These are phyloP conservation scores for Raddia guianensis DNA, from an alignment of 176 grass and related monocot species.

Conservation along the genomic window DNA sequence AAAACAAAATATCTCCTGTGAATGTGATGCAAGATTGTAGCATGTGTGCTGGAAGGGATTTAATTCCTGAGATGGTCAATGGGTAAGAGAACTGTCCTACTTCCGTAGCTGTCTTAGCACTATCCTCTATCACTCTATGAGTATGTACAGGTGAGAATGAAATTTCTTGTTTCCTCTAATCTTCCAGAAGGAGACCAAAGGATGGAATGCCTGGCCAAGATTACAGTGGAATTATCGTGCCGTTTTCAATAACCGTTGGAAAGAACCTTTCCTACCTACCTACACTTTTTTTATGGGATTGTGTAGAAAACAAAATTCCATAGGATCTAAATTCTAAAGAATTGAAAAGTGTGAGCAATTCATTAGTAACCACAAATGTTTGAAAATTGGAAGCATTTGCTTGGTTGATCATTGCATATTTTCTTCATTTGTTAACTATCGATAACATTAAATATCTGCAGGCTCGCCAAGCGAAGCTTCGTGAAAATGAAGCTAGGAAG, in stretches of 20 bases:
- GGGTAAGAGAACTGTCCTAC: conserved; percentile 55
- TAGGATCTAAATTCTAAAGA: conserved; percentile 4
- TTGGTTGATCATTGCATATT: neutral
- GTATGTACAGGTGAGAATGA: conserved; percentile 15
- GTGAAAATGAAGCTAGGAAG: conserved; percentile 66
- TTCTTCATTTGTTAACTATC: neutral
- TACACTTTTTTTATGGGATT: neutral
- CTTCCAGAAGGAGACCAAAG: conserved; percentile 54
- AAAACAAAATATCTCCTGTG: no score
- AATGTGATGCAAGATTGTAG: no score
- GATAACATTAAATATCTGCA: conserved; percentile 33
- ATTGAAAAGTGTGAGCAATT: neutral
- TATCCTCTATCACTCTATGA: neutral
- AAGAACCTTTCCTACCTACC: neutral
- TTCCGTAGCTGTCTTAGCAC: neutral
- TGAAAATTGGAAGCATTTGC: neutral
- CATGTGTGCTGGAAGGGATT: conserved; percentile 42
- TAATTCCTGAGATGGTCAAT: conserved; percentile 92
- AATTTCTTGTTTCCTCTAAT: conserved; percentile 30
- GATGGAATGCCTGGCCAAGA: conserved; percentile 77
- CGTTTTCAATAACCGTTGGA: conserved; percentile 37
- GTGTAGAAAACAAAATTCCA: neutral
- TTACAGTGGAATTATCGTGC: conserved; percentile 92
- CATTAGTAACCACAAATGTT: neutral
- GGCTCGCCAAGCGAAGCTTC: conserved; percentile 71